A percentile compares a stretch with the other conserved stretches of the same genome.
phyloP scores from a whole-genome alignment of 139 green algal species.

The Coccomyxa sp. region DNA sequence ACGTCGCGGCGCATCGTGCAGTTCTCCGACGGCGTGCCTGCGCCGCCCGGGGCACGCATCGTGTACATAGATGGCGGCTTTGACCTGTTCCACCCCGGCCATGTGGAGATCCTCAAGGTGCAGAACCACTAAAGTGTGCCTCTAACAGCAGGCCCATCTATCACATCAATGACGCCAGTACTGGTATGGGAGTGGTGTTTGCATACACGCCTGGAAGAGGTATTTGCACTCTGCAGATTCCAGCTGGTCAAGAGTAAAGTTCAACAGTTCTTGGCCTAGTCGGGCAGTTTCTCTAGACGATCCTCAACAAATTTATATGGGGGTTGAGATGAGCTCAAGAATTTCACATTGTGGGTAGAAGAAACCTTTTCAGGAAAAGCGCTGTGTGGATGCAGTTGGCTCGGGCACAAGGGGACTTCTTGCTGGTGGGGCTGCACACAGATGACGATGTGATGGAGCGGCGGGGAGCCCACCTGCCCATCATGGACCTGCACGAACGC shows the following conservation, averaged over 20 bases:
- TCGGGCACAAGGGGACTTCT: constrained; percentile 83
- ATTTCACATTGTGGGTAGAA: too few relatives aligned
- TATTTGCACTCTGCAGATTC: too few relatives aligned
- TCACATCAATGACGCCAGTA: too few relatives aligned
- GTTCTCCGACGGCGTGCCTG: constrained; percentile 68
- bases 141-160: not conserved
- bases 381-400: constrained; percentile 45
- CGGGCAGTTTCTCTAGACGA: too few relatives aligned
- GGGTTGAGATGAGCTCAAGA: too few relatives aligned
- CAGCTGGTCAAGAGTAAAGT: too few relatives aligned
- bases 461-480: constrained; percentile 83
- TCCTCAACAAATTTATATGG: too few relatives aligned
- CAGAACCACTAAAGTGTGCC: not conserved
- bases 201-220: too few relatives aligned
- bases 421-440: constrained; percentile 94
- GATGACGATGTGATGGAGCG: constrained; percentile 86
- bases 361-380: too few relatives aligned
- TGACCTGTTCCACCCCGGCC: constrained; percentile 95
- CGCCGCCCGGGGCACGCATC: constrained; percentile 60
- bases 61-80: constrained; percentile 99
- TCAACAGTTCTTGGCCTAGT: too few relatives aligned
- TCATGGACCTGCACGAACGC: constrained; percentile 98
- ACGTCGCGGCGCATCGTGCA: constrained; percentile 90
- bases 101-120: constrained; percentile 89
- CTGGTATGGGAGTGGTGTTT: too few relatives aligned